Base-by-base conservation (phyloP, 805 yeast genomes). In the Candida bentonensis region DNA sequence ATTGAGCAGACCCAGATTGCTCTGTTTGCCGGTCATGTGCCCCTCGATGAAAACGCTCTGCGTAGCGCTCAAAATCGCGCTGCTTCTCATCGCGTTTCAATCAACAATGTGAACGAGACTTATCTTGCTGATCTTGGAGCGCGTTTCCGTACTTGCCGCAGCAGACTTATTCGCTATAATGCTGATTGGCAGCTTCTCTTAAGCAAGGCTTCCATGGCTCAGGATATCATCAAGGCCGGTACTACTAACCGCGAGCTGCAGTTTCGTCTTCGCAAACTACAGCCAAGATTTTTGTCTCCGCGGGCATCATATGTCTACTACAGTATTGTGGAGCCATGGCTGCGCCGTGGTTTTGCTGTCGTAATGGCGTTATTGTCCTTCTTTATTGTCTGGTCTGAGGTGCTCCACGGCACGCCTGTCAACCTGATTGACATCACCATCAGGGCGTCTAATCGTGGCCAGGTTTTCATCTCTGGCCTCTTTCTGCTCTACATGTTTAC, bases 341-440 rank as follows among this genome's bases (percentile, higher is more conserved):
- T 65, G 1, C 68, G 70, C 39, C 62, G 75, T n/a, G 20, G 68
- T 0, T 48, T 63, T 17, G 69, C 84, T 0, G 44, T 70, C 0
- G 13, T 68, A 0, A 54, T 79, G 17, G 66, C 66, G 11, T 36
- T 54, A 0, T 52, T 73, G 3, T 74, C 88, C 0, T 57, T 76
- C 4, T 55, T 76, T 2, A 63, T 85, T 2, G 68, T 80, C n/a
- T 78, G 82, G 62, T 79, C 88, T 17, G 95, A 85, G 55, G 63
- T 80, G 27, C 68, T 81, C 44, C 88, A 83, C 57, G 82, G 85
- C 2, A 76, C 88, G 1, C 64, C 56, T 42, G 59, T 77, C 15
- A 82, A 89, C 9, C 57, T 82, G 2, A 70, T 84, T 39, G 80
- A 82, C 48, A 30, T 66, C 2, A 49, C 77, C 2, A 57, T 78